phyloP scores from a whole-genome alignment of 73 alveolate genomes.

The Halteria grandinella region DNA sequence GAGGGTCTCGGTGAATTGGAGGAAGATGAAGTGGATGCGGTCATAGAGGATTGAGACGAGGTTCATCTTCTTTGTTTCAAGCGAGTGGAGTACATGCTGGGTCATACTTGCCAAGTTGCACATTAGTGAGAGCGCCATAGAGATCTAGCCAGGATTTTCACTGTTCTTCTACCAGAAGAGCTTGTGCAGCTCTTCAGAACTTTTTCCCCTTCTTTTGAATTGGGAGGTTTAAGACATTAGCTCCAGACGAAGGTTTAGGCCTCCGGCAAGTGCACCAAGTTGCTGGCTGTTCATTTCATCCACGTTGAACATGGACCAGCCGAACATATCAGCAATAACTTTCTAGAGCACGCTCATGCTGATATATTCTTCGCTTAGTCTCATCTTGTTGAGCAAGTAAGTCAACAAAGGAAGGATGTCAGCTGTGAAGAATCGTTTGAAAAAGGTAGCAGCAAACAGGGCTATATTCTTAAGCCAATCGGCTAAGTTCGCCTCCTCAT shows the following conservation, averaged over 20 bases:
- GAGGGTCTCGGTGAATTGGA: slow-evolving; percentile 61
- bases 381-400: slow-evolving; percentile 48
- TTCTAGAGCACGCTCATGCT: slow-evolving; percentile 59
- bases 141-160: slow-evolving; percentile 24
- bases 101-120: slow-evolving; percentile 60
- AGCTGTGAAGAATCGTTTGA: slow-evolving; percentile 49
- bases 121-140: slow-evolving; percentile 57
- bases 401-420: slow-evolving; percentile 60
- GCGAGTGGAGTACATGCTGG: slow-evolving; percentile 29
- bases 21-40: slow-evolving; percentile 51
- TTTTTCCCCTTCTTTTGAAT: slow-evolving; percentile 49
- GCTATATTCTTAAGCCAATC: slow-evolving; percentile 67
- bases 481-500: slow-evolving; percentile 44
- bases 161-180: slow-evolving; percentile 40
- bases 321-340: slow-evolving; percentile 67
- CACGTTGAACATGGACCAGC: slow-evolving; percentile 67
- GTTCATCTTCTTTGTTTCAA: slow-evolving; percentile 38
- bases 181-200: slow-evolving; percentile 42
- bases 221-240: slow-evolving; percentile 33
- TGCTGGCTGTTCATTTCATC: slow-evolving; percentile 62
- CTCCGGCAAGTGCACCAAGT: slow-evolving; percentile 71
- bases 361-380: slow-evolving; percentile 25
- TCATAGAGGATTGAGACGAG: slow-evolving; percentile 61
- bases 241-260: slow-evolving; percentile 62
- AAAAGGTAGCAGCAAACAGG: slow-evolving; percentile 62